phyloP scores from a whole-genome alignment of 2,329 filamentous ascomycete species.

The Fusarium proliferatum region DNA sequence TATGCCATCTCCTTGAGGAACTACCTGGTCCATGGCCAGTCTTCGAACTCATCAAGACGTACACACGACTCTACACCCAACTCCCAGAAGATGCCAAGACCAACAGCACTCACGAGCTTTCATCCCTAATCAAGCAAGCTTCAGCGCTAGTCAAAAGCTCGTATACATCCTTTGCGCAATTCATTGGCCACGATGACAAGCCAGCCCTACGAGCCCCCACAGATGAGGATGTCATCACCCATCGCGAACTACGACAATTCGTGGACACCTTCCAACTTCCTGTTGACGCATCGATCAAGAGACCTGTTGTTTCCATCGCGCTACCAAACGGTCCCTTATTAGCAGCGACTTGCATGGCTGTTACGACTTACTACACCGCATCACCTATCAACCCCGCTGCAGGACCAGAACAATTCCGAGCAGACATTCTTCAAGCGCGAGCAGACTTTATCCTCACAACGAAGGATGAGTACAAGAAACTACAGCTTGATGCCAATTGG shows the following conservation, averaged over 20 bases:
- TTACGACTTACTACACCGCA: constrained; percentile 10
- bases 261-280: neutral
- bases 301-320: neutral
- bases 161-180: constrained; percentile 3
- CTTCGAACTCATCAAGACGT: constrained; percentile 2
- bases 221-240: neutral
- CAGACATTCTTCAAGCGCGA: constrained; percentile 7
- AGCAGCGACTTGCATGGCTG: constrained; percentile 11
- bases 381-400: constrained; percentile 15
- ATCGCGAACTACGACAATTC: neutral
- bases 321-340: neutral
- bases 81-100: constrained; percentile 6
- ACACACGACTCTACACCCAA: neutral
- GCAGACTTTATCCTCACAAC: constrained; percentile 5
- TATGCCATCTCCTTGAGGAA: neutral
- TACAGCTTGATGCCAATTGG: neutral
- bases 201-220: constrained; percentile 1
- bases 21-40: neutral
- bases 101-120: neutral
- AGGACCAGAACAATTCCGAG: constrained; percentile 7
- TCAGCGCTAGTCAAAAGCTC: neutral
- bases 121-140: neutral
- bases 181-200: neutral
- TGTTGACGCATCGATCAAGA: fast-evolving
- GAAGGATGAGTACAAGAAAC: neutral